These are phyloP conservation scores for Ophiostoma ulmi DNA, from an alignment of 2,329 filamentous ascomycete genomes.

Conservation along the genomic window DNA sequence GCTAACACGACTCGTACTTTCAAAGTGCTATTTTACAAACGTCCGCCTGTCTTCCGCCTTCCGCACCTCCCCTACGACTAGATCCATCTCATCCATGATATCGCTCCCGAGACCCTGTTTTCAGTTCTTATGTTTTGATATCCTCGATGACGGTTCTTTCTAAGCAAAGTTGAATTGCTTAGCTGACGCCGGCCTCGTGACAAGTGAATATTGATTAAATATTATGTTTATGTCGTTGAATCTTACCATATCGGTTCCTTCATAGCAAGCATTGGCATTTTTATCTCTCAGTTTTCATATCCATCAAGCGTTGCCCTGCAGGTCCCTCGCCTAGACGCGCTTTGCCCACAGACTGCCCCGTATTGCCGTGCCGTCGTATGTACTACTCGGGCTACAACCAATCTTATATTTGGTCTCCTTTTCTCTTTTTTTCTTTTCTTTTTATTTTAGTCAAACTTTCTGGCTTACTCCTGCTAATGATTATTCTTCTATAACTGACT, in stretches of 20 bases:
- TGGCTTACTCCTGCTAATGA: neutral
- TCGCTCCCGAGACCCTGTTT: neutral
- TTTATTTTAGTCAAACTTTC: neutral
- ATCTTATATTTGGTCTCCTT: neutral
- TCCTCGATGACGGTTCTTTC: neutral
- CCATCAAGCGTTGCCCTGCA: slow-evolving; percentile 13
- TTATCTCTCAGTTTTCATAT: neutral
- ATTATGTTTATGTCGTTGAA: neutral
- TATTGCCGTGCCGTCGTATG: slow-evolving; percentile 14
- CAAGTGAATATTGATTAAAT: neutral
- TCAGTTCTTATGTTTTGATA: neutral
- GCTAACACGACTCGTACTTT: neutral
- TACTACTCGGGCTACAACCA: slow-evolving; percentile 7
- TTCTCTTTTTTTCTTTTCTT: neutral
- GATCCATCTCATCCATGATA: neutral
- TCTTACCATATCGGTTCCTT: neutral
- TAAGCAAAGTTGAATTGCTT: neutral
- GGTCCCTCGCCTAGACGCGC: slow-evolving; percentile 17
- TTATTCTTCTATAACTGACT: neutral
- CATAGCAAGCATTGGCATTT: neutral
- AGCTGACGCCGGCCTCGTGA: neutral
- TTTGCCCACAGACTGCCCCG: slow-evolving; percentile 1
- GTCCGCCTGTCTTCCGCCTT: neutral
- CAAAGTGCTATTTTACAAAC: neutral
- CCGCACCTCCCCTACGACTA: slow-evolving; percentile 6